Conservation (phyloP, 1,284 basidiomycete species). For the Pholiota adiposa region DNA sequence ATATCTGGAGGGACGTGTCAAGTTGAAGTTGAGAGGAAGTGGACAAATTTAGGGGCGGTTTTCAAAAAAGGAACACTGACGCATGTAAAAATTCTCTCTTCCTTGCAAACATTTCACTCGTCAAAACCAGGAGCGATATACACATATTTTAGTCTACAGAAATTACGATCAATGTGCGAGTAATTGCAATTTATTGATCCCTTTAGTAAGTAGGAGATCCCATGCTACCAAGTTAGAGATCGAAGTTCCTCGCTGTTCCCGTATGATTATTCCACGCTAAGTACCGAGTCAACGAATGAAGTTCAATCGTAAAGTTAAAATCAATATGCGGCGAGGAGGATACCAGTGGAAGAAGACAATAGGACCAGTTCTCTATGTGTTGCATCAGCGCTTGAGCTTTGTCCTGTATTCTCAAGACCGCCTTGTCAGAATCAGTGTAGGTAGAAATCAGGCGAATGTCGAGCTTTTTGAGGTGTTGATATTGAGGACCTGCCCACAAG, state of each 20-base stretch:
- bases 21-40: too few relatives aligned
- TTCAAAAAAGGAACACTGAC: neutral
- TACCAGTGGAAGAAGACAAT: neutral
- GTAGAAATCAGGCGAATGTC: neutral
- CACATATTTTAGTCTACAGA: too few relatives aligned
- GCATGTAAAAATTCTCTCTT: too few relatives aligned
- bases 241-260: neutral
- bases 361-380: neutral
- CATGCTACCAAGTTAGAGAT: neutral
- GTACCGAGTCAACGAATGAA: neutral
- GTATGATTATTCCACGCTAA: neutral
- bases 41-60: constrained; percentile 7
- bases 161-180: too few relatives aligned
- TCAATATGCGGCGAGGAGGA: neutral
- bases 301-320: neutral
- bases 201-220: too few relatives aligned
- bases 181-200: too few relatives aligned
- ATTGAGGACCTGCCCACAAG: neutral
- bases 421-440: neutral
- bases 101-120: too few relatives aligned
- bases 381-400: neutral
- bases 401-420: neutral
- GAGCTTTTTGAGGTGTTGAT: neutral
- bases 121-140: too few relatives aligned
- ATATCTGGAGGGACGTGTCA: too few relatives aligned